Base-by-base conservation (phyloP, 1,284 basidiomycete species). In the Cutaneotrichosporon sp. region DNA sequence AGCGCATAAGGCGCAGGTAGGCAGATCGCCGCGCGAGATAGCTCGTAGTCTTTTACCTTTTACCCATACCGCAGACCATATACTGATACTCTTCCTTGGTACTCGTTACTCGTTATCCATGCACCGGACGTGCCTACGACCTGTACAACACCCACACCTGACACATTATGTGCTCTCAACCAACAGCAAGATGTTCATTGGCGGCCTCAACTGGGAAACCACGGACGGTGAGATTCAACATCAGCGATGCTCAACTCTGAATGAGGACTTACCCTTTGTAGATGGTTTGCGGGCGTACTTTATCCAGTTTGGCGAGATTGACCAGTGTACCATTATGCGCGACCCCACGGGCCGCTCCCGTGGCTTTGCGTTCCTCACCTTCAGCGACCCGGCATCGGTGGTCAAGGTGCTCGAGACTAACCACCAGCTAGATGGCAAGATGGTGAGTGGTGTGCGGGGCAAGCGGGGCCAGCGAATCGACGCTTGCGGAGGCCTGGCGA, bases 191-290 rank as follows among this genome's bases (percentile, higher is more conserved):
- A 96, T 93, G 90, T 96, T 96, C 73, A 88, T 96, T 67, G 91
- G 91, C 61, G 91, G 92, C 61, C 79, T 96, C 54, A 93, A 94
- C 78, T 96, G 92, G 91, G 91, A 96, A 75, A 96, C 91, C 61
- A 91, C 88, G 67, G 92, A 96, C 79, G 90, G 91, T 81, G 54
- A 66, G 76, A 71, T 19, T 24, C 42, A 45, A 9, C 47, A 42
- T 47, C 34, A 44, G 26, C 19, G 26, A 14, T 25, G 31, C 3
- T 44, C 17, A n/a, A n/a, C n/a, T 14, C 19, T 25, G 22, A 20
- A 11, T 32, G 26, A 49, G 39, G n/a, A 31, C 47, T 54, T 27
- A 43, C 42, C 29, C 29, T 10, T 31, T 16, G 22, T 60, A 93
- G 91, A 93, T 57, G 80, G 82, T 49, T 82, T 96, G 57, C 81